Percentiles rank a stretch among this genome's conserved stretches.
These are phyloP conservation scores for Penicillium expansum DNA, from an alignment of 2,329 filamentous ascomycete genomes.

Conservation along the genomic window DNA sequence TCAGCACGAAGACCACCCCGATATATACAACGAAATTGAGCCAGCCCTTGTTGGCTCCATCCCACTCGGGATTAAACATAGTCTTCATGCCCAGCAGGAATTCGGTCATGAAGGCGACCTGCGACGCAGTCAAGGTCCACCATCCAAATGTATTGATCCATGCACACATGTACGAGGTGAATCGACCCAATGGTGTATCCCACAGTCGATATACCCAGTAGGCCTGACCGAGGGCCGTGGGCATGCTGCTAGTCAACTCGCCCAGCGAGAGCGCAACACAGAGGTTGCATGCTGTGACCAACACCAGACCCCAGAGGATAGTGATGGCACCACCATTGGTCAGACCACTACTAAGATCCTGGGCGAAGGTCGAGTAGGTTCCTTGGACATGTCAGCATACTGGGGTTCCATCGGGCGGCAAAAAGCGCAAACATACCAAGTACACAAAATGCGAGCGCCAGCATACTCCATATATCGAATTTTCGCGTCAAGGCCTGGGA, in stretches of 20 bases:
- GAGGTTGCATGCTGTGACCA: conserved; percentile 54
- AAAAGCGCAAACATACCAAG: conserved; percentile 36
- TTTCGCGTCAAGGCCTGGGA: conserved; percentile 46
- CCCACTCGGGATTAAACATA: conserved; percentile 52
- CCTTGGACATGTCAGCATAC: conserved; percentile 24
- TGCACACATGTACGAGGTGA: conserved; percentile 56
- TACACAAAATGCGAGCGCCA: conserved; percentile 57
- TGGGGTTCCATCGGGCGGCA: neutral
- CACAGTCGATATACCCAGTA: conserved; percentile 55
- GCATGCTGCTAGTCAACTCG: conserved; percentile 59
- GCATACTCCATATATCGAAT: conserved; percentile 57
- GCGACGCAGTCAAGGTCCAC: conserved; percentile 57
- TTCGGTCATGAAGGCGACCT: conserved; percentile 58
- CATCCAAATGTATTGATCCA: conserved; percentile 62
- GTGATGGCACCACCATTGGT: conserved; percentile 55
- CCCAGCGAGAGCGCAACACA: conserved; percentile 57
- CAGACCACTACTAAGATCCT: conserved; percentile 52
- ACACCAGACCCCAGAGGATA: conserved; percentile 55
- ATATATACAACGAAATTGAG: conserved; percentile 57
- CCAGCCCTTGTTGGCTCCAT: conserved; percentile 49
- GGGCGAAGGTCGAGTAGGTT: conserved; percentile 59
- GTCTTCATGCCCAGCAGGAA: conserved; percentile 58
- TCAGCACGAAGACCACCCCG: conserved; percentile 50
- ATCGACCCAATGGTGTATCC: conserved; percentile 44
- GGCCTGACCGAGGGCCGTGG: conserved; percentile 59